A percentile compares a stretch with the other conserved stretches of the same genome.
Evolutionary conservation across 352 stramenopile genomes (phyloP).

Genomic region (Pythium rhizo-oryzae): DNA sequence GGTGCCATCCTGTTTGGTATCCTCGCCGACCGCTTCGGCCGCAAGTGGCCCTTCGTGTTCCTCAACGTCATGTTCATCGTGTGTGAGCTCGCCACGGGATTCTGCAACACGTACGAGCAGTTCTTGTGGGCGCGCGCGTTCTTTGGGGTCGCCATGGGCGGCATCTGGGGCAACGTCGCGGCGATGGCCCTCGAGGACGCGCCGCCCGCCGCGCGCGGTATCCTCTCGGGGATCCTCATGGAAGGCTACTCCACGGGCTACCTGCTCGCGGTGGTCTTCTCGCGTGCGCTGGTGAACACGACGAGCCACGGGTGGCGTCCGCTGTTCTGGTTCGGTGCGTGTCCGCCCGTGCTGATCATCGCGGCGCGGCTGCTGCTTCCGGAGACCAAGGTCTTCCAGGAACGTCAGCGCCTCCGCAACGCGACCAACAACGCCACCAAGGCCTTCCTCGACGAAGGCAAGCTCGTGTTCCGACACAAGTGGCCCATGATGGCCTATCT

Average conservation of each 20-base stretch:
- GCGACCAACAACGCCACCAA: conserved; percentile 34
- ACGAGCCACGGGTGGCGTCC: conserved; percentile 46
- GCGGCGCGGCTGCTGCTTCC: conserved; percentile 42
- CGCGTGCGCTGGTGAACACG: conserved; percentile 38
- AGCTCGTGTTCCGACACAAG: conserved; percentile 43
- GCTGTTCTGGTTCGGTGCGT: neutral
- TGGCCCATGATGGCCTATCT: conserved; percentile 50
- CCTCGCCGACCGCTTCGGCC: conserved; percentile 39
- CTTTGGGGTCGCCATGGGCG: conserved; percentile 35
- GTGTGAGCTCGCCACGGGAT: too few relatives aligned
- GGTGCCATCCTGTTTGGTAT: conserved; percentile 47
- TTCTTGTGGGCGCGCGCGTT: conserved; percentile 20
- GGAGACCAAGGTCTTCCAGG: conserved; percentile 24
- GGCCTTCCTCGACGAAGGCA: conserved; percentile 44
- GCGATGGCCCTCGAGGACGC: conserved; percentile 44
- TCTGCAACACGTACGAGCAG: too few relatives aligned
- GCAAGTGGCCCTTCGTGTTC: too few relatives aligned
- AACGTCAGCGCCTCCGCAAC: conserved; percentile 18
- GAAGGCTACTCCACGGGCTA: conserved; percentile 51
- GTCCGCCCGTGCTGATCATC: conserved; percentile 48
- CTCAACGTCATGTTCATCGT: too few relatives aligned
- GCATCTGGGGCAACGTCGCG: conserved; percentile 40
- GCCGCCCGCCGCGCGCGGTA: conserved; percentile 33
- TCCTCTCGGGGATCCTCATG: conserved; percentile 49
- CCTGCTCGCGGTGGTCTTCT: conserved; percentile 42